A percentile compares a stretch with the other conserved stretches of the same genome.
These are phyloP conservation scores for Eragrostis tef DNA, from an alignment of 202 grass and related monocot species.

Conservation along the genomic window DNA sequence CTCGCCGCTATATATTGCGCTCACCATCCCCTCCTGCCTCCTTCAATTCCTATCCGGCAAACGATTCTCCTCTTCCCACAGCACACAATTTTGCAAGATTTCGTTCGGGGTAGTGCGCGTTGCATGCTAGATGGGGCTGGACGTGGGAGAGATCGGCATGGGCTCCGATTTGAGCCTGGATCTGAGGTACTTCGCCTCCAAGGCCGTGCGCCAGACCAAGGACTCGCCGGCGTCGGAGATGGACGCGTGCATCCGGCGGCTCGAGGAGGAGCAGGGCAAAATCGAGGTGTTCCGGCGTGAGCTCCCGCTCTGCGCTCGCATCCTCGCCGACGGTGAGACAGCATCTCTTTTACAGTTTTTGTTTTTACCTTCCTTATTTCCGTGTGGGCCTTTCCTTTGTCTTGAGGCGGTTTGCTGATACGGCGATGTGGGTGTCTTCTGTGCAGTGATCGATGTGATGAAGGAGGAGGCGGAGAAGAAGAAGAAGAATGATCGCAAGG, in stretches of 20 bases:
- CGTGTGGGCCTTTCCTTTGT: background rate
- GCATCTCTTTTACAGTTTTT: background rate
- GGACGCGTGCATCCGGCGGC: conserved; percentile 54
- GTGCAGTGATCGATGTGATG: conserved; percentile 72
- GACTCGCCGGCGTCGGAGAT: conserved; percentile 47
- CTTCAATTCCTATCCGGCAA: background rate
- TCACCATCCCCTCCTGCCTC: background rate
- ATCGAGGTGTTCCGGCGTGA: conserved; percentile 72
- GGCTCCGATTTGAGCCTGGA: background rate
- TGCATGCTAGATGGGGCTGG: conserved; percentile 7
- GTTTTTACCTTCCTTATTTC: background rate
- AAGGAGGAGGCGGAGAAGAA: conserved; percentile 57
- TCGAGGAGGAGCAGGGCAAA: conserved; percentile 72
- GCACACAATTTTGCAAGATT: background rate
- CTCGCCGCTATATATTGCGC: background rate
- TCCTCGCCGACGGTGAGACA: conserved; percentile 57
- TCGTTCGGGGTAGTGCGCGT: background rate
- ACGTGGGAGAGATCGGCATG: conserved; percentile 21
- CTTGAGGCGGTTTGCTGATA: conserved; percentile 20
- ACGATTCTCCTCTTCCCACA: conserved; percentile 33
- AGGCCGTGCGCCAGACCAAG: conserved; percentile 37
- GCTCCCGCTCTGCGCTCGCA: conserved; percentile 65
- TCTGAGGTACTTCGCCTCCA: background rate
- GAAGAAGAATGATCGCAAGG: conserved; percentile 34
- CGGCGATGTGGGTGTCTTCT: background rate